Conservation (phyloP, 495 filamentous ascomycete species). For the Penicillium flavigenum region DNA sequence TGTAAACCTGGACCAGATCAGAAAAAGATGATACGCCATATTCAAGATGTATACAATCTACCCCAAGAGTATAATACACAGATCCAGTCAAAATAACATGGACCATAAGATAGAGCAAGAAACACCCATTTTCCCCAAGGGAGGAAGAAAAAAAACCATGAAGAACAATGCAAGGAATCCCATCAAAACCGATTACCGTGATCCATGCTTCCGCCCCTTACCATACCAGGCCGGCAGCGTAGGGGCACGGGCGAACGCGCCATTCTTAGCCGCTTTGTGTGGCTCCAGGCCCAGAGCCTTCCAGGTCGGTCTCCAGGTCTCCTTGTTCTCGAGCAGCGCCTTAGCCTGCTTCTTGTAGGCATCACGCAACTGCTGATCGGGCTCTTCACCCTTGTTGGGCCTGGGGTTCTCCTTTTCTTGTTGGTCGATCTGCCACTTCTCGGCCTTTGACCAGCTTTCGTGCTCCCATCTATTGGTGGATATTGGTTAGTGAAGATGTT, state of each 20-base stretch:
- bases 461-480: slow-evolving; percentile 52
- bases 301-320: slow-evolving; percentile 48
- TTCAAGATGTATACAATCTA: slow-evolving; percentile 16
- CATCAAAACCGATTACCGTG: slow-evolving; percentile 7
- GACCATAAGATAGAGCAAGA: slow-evolving; percentile 9
- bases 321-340: slow-evolving; percentile 49
- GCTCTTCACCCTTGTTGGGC: slow-evolving; percentile 31
- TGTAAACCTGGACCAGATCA: background rate
- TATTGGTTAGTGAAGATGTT: slow-evolving; percentile 14
- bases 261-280: slow-evolving; percentile 16
- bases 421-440: slow-evolving; percentile 27
- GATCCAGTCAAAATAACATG: slow-evolving; percentile 3
- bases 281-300: slow-evolving; percentile 42
- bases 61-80: slow-evolving; percentile 17
- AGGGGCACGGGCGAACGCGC: background rate
- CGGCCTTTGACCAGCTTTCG: slow-evolving; percentile 38
- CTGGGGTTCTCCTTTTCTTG: slow-evolving; percentile 25
- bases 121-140: slow-evolving; percentile 9
- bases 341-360: slow-evolving; percentile 54
- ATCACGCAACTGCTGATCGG: slow-evolving; percentile 29
- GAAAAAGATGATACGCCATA: slow-evolving; percentile 5
- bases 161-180: slow-evolving; percentile 10
- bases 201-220: slow-evolving; percentile 5
- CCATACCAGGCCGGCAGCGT: slow-evolving; percentile 14
- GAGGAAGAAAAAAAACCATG: background rate